These are phyloP conservation scores for Sarocladium strictum DNA, from an alignment of 2,329 filamentous ascomycete genomes.

Conservation along the genomic window DNA sequence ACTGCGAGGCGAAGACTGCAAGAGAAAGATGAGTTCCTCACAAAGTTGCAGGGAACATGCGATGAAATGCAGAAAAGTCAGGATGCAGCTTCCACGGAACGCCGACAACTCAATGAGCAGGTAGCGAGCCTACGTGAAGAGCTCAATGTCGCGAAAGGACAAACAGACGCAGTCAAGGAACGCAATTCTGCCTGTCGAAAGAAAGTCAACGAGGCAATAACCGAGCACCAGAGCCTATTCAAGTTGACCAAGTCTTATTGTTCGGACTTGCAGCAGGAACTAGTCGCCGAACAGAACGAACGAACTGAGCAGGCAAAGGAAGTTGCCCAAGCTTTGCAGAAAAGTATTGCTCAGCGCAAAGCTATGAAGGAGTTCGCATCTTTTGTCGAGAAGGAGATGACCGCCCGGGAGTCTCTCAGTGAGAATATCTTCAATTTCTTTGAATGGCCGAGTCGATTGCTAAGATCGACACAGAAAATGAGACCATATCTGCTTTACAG, in stretches of 20 bases:
- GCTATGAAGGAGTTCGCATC: neutral
- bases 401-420: neutral
- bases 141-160: conserved; percentile 18
- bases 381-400: conserved; percentile 9
- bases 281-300: conserved; percentile 25
- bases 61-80: conserved; percentile 21
- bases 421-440: neutral
- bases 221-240: conserved; percentile 41
- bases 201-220: conserved; percentile 38
- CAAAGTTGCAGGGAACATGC: conserved; percentile 17
- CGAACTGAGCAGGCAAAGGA: conserved; percentile 16
- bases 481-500: conserved; percentile 7
- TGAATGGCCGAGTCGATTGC: neutral
- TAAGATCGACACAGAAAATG: conserved; percentile 3
- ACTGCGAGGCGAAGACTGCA: conserved; percentile 8
- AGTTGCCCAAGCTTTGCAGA: conserved; percentile 22
- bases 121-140: conserved; percentile 21
- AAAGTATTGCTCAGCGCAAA: conserved; percentile 13
- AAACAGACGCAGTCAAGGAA: conserved; percentile 19
- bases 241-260: conserved; percentile 25
- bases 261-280: conserved; percentile 25
- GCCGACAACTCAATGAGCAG: conserved; percentile 20
- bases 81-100: conserved; percentile 17
- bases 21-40: conserved; percentile 15
- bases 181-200: conserved; percentile 28